Percentiles rank a stretch among this genome's conserved stretches.
These are phyloP conservation scores for Ustilago loliicola DNA, from an alignment of 1,284 basidiomycete species.

Conservation along the genomic window DNA sequence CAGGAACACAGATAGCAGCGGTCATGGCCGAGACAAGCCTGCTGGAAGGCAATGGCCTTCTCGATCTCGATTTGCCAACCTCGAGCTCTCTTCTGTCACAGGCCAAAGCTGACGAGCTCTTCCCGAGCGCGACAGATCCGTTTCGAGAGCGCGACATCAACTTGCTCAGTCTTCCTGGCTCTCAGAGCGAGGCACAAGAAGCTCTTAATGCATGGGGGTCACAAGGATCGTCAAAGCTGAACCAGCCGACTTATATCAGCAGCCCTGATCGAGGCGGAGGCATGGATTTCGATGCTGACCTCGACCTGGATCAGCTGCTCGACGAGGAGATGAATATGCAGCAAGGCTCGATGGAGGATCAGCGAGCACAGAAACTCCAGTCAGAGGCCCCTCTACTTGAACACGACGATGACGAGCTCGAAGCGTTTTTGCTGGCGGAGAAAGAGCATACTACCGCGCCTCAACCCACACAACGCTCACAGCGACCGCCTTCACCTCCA, in stretches of 20 bases:
- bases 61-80: constrained; percentile 30
- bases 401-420: constrained; percentile 41
- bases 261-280: constrained; percentile 17
- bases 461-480: neutral
- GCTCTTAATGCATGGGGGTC: constrained; percentile 45
- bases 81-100: constrained; percentile 19
- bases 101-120: constrained; percentile 37
- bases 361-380: neutral
- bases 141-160: constrained; percentile 35
- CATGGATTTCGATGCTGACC: constrained; percentile 41
- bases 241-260: neutral
- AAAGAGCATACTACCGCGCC: constrained; percentile 15
- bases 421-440: constrained; percentile 38
- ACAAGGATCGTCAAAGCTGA: constrained; percentile 17
- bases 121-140: constrained; percentile 15
- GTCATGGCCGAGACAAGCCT: constrained; percentile 25
- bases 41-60: constrained; percentile 43
- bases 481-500: constrained; percentile 9
- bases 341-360: neutral
- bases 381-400: neutral
- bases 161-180: constrained; percentile 18
- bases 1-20: neutral
- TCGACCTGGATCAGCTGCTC: constrained; percentile 44
- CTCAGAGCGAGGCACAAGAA: constrained; percentile 43
- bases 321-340: constrained; percentile 34